These are phyloP conservation scores for Immersiporthe knoxdaviesiana DNA, from an alignment of 2,329 filamentous ascomycete species.

Conservation along the genomic window DNA sequence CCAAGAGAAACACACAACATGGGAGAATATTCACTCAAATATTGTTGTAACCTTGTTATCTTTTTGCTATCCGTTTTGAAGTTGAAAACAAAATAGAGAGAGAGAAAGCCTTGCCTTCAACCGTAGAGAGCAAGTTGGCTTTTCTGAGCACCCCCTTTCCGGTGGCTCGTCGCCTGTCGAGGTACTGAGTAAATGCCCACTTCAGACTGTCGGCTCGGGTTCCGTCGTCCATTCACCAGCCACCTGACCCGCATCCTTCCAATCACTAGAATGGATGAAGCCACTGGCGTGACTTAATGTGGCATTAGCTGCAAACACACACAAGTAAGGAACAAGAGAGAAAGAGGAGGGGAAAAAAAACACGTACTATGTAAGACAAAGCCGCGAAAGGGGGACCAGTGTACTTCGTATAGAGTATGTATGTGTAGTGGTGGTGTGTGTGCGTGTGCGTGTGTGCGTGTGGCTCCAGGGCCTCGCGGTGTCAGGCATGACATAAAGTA, in stretches of 20 bases:
- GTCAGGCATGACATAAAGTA: not conserved
- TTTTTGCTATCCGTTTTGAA: not conserved
- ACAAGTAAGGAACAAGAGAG: not conserved
- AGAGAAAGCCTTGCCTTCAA: no score
- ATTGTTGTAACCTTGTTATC: not conserved
- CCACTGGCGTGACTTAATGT: not conserved
- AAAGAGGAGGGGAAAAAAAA: not conserved
- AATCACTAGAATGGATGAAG: slow-evolving; percentile 2
- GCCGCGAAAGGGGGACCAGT: not conserved
- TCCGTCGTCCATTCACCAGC: not conserved
- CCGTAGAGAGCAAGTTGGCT: not conserved
- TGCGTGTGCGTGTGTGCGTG: not conserved
- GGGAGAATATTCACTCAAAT: not conserved
- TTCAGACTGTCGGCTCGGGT: not conserved
- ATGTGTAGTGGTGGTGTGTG: no score
- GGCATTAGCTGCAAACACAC: not conserved
- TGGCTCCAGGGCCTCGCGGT: not conserved
- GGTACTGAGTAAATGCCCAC: not conserved
- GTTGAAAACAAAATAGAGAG: no score
- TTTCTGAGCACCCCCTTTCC: no score
- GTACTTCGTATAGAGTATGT: not conserved
- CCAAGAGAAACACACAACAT: not conserved
- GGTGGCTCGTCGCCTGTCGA: not conserved
- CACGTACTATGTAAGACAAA: slow-evolving; percentile 5
- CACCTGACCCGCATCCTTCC: slow-evolving; percentile 12